Evolutionary conservation across 148 eudicot species (phyloP), one percentile per base, ranked within the genome.

Genomic region (Dianthus caryophyllus): DNA sequence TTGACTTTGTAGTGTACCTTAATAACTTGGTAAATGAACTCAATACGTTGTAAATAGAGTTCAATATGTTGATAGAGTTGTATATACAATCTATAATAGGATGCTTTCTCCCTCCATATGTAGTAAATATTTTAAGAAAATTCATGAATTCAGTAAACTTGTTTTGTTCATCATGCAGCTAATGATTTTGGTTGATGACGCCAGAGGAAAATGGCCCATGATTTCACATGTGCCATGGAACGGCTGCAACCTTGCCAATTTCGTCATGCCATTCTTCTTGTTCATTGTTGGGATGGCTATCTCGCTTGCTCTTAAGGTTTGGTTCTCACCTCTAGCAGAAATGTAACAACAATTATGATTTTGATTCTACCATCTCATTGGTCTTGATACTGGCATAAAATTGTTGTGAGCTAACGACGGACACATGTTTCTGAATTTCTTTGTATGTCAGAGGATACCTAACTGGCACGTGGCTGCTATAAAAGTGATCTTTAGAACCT

Each of bases 111-210:
- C 38, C 7, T 33, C 7, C 38, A 3, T 33, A 3, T 3, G 7
- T 33, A 33, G 4, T 7, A 33, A 33, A 33, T 2, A 33, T 33
- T 33, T 7, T 33, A 2, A 33, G 3, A 33, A 33, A 33, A 33
- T 2, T 33, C 38, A 33, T 33, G 38, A 33, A 33, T 33, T 33
- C 4, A 7, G 7, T 7, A 33, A 33, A 33, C 38, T 33, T 33
- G 38, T 7, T 33, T 33, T 3, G 38, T 33, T 33, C 38, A 33
- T 7, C 38, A 33, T 78, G 76, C 75, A 92, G 97, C 76, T 92
- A 78, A 92, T 92, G 97, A 80, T 92, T 69, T 81, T 92, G 81
- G 97, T 89, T 48, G 97, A 92, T 84, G 96, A 92, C 75, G 98
- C 91, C 66, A 96, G 98, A 71, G 98, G 83, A 25, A 86, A 85